Evolutionary conservation across 2,329 filamentous ascomycete species (phyloP).

Genomic region (Fusarium heterosporum): DNA sequence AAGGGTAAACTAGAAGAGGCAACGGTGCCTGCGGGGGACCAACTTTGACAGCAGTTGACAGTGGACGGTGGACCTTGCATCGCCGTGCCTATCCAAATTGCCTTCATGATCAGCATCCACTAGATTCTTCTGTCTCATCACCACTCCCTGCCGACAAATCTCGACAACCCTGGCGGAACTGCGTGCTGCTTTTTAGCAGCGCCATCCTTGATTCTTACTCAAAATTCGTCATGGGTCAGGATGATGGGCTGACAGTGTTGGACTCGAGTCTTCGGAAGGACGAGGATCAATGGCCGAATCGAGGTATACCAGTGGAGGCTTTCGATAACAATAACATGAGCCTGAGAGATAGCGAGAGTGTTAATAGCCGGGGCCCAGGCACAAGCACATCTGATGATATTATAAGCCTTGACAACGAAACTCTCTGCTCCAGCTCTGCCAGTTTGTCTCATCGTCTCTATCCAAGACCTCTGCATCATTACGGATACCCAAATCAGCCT

Average conservation of each 20-base stretch:
- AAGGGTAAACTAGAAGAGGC: constrained; percentile 18
- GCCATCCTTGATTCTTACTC: constrained; percentile 27
- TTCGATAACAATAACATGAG: constrained; percentile 29
- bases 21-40: constrained; percentile 25
- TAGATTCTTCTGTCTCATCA: constrained; percentile 38
- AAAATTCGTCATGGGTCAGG: constrained; percentile 45
- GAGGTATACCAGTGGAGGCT: constrained; percentile 28
- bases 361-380: constrained; percentile 31
- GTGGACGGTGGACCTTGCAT: constrained; percentile 40
- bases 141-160: constrained; percentile 41
- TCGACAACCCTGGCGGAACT: constrained; percentile 39
- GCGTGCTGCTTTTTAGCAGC: constrained; percentile 21
- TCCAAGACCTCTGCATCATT: constrained; percentile 39
- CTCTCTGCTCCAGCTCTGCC: constrained; percentile 41
- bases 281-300: constrained; percentile 32
- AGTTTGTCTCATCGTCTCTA: constrained; percentile 35
- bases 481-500: constrained; percentile 17
- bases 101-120: constrained; percentile 45
- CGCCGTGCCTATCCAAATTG: constrained; percentile 44
- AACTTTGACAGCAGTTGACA: constrained; percentile 40
- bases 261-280: constrained; percentile 39
- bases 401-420: constrained; percentile 47
- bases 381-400: constrained; percentile 39
- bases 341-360: constrained; percentile 28
- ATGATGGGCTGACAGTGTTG: constrained; percentile 38